Base-by-base conservation (phyloP, 495 filamentous ascomycete species). In the Neurospora sp. region DNA sequence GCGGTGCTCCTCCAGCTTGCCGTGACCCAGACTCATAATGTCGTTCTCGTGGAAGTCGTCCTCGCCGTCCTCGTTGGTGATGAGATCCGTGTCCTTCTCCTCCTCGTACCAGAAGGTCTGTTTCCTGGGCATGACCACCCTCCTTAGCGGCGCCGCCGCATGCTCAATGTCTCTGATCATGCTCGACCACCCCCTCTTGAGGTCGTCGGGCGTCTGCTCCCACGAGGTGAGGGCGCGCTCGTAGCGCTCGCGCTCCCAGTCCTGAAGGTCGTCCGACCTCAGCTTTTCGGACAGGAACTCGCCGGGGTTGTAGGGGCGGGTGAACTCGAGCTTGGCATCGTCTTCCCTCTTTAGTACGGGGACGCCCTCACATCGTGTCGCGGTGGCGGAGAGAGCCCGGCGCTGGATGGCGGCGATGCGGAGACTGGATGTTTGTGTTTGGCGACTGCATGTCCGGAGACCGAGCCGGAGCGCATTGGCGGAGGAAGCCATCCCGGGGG, bases 1-100 rank as follows among this genome's bases (percentile, higher is more conserved):
- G 41, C 96, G 88, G 78, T 95, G 93, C 79, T 94, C 87, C 78
- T 98, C 94, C 73, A 99, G 83, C 82, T 98, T 93, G 71, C 87
- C 90, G 81, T 98, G 95, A 0, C 87, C 96, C 76, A 92, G 84
- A 39, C 87, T 86, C 70, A 91, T 90, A 46, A 99, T 92, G 80
- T 97, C 94, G 76, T 97, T 92, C 73, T 93, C 91, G 66, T 86
- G 82, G 72, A 85, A 85, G 62, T 80, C 77, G 46, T 85, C 82
- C 69, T 82, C 82, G 39, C 82, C 79, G 6, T 75, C 70, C 72
- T 86, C 84, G 41, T 84, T 77, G 14, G 78, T 80, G 38, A 85
- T 78, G 35, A 83, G 35, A 10, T 85, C 84, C 18, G 78, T 23
- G 41, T 87, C 85, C 16, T 79, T 71, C 76, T 87, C 85, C 0